Evolutionary conservation across 306 rosid genomes (phyloP).

Genomic region (Alnus rubra): DNA sequence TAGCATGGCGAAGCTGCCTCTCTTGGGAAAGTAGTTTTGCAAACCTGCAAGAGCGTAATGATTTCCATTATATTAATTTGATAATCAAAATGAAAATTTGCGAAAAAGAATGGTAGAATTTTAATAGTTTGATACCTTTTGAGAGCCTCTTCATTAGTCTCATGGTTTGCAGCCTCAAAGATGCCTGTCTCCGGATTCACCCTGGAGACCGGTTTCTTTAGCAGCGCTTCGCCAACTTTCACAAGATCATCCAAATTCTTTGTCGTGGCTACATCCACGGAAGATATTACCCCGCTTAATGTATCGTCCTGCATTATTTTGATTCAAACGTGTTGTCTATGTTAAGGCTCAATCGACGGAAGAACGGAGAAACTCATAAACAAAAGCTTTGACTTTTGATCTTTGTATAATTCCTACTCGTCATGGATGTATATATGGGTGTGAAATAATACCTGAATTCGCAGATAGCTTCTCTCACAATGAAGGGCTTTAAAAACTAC

Average conservation of each 20-base stretch:
- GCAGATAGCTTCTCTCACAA: conserved; percentile 31
- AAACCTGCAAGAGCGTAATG: conserved; percentile 34
- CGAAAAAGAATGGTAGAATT: too few species aligned
- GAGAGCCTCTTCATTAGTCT: conserved; percentile 54
- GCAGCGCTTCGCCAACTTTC: conserved; percentile 44
- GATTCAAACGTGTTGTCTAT: not conserved
- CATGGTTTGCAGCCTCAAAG: conserved; percentile 25
- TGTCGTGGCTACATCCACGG: conserved; percentile 55
- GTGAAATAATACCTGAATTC: conserved; percentile 34
- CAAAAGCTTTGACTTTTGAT: not conserved
- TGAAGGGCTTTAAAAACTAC: conserved; percentile 37
- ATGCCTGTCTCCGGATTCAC: conserved; percentile 49
- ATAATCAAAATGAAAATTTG: not conserved
- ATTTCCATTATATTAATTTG: not conserved
- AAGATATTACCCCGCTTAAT: conserved; percentile 35
- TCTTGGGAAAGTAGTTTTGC: conserved; percentile 53
- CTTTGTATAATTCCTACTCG: not conserved
- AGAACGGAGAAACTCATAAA: not conserved
- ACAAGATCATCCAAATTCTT: conserved; percentile 50
- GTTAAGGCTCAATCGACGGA: not conserved
- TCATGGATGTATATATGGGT: not conserved
- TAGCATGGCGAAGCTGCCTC: conserved; percentile 43
- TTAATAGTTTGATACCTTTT: conserved; percentile 25
- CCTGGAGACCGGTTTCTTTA: conserved; percentile 55
- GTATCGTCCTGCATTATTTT: conserved; percentile 50